These are phyloP conservation scores for Escallonia herrerae DNA, from an alignment of 129 eudicot species.

Conservation along the genomic window DNA sequence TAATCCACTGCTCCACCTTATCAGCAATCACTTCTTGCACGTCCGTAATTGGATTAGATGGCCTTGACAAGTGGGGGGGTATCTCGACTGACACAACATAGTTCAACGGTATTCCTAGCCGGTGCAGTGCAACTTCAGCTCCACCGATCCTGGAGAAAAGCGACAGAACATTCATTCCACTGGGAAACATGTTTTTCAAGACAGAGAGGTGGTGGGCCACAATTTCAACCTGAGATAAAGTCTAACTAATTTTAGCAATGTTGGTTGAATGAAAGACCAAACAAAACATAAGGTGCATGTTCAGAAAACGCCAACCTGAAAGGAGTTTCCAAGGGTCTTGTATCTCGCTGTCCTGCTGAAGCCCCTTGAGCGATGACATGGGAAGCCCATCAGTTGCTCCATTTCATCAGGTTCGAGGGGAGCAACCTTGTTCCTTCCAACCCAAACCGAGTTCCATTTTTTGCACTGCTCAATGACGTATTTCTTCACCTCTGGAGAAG, in stretches of 20 bases:
- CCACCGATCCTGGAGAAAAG: conserved; percentile 50
- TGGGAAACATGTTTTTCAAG: conserved; percentile 25
- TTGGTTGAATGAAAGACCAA: background rate
- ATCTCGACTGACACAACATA: conserved; percentile 39
- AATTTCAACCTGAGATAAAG: conserved; percentile 28
- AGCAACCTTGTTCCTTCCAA: conserved; percentile 27
- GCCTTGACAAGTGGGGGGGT: conserved; percentile 16
- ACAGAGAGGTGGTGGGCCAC: conserved; percentile 43
- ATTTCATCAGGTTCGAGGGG: conserved; percentile 41
- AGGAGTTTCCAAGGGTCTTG: conserved; percentile 37
- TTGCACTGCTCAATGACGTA: conserved; percentile 19
- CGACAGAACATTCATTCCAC: conserved; percentile 36
- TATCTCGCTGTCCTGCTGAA: conserved; percentile 22
- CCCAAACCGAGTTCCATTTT: conserved; percentile 45
- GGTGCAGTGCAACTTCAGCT: conserved; percentile 39
- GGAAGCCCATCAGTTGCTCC: conserved; percentile 40
- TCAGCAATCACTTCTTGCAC: conserved; percentile 1
- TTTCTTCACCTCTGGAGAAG: conserved; percentile 5
- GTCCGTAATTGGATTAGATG: conserved; percentile 16
- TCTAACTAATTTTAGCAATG: background rate
- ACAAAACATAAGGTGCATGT: background rate
- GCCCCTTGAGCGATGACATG: conserved; percentile 35
- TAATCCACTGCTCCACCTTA: conserved; percentile 1
- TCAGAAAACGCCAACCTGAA: conserved; percentile 27
- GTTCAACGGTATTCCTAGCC: conserved; percentile 32